Percentiles rank a stretch among this genome's conserved stretches.
phyloP scores from a whole-genome alignment of 2,329 filamentous ascomycete species.

The Clarireedia homoeocarpa region DNA sequence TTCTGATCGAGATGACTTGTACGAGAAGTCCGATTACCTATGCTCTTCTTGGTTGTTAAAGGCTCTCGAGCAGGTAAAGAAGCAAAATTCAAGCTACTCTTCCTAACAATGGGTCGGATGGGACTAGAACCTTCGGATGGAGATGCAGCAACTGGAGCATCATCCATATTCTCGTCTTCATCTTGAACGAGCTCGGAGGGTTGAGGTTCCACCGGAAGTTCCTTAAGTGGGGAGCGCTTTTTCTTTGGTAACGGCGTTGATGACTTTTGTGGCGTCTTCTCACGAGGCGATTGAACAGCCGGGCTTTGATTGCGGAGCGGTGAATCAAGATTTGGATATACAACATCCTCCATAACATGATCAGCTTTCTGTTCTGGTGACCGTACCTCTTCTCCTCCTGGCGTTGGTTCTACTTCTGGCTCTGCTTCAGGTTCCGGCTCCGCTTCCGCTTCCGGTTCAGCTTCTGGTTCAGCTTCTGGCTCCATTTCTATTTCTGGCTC shows the following conservation, averaged over 20 bases:
- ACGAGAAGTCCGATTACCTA: constrained; percentile 63
- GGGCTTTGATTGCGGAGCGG: constrained; percentile 17
- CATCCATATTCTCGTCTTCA: constrained; percentile 34
- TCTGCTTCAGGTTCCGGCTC: constrained; percentile 7
- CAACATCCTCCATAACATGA: constrained; percentile 4
- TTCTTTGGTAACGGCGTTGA: constrained; percentile 12
- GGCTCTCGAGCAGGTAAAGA: constrained; percentile 88
- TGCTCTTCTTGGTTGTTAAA: constrained; percentile 73
- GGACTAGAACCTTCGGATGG: constrained; percentile 67
- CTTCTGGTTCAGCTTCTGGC: not conserved
- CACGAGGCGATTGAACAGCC: constrained; percentile 16
- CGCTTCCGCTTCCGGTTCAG: constrained; percentile 24
- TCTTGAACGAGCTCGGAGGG: constrained; percentile 5
- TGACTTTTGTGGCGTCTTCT: constrained; percentile 15
- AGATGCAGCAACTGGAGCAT: constrained; percentile 42
- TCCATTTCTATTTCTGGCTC: not conserved
- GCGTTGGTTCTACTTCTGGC: not conserved
- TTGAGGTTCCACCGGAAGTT: constrained; percentile 3
- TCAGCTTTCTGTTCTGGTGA: constrained; percentile 7
- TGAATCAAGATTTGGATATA: constrained; percentile 21
- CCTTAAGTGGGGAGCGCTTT: constrained; percentile 2
- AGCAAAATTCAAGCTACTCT: constrained; percentile 93
- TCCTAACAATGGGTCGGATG: constrained; percentile 67
- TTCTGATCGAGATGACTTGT: constrained; percentile 70
- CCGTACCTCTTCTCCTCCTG: not conserved